phyloP scores from a whole-genome alignment of 345 rosid species.

The Corchorus olitorius region DNA sequence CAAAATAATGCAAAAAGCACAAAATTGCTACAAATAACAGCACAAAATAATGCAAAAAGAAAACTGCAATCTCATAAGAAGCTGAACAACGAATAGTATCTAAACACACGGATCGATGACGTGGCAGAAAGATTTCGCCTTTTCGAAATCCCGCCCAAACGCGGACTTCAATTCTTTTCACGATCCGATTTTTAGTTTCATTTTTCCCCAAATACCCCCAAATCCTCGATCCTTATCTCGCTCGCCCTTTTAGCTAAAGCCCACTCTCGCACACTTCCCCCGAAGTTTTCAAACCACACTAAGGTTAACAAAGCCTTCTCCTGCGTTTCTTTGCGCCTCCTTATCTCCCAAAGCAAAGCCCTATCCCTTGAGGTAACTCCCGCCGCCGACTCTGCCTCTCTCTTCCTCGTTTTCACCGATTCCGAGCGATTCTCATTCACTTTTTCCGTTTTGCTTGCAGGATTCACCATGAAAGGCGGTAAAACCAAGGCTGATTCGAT shows the following conservation, averaged over 20 bases:
- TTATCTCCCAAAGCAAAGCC: constrained; percentile 35
- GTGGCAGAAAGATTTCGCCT: constrained; percentile 23
- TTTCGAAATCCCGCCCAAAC: constrained; percentile 68
- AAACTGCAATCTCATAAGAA: no score
- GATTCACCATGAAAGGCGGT: constrained; percentile 66
- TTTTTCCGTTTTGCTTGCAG: constrained; percentile 34
- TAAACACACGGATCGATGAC: constrained; percentile 37
- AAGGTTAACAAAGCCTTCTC: not conserved
- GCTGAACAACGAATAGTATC: not conserved
- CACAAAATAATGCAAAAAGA: no score
- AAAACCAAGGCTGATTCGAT: constrained; percentile 44
- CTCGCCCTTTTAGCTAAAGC: constrained; percentile 15
- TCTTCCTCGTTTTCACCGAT: constrained; percentile 9
- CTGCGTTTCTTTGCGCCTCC: constrained; percentile 24
- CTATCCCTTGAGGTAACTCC: constrained; percentile 28
- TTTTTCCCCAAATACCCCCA: constrained; percentile 29
- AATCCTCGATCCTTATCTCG: not conserved
- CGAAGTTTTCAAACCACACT: not conserved
- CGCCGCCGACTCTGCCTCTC: constrained; percentile 32
- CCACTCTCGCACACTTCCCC: not conserved
- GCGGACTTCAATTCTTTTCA: constrained; percentile 27
- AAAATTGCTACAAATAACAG: no score
- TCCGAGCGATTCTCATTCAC: constrained; percentile 27
- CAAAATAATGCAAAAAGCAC: no score
- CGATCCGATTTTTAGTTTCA: constrained; percentile 6